Conservation (phyloP, 2,329 filamentous ascomycete species). For the Clathrospora elynae region DNA sequence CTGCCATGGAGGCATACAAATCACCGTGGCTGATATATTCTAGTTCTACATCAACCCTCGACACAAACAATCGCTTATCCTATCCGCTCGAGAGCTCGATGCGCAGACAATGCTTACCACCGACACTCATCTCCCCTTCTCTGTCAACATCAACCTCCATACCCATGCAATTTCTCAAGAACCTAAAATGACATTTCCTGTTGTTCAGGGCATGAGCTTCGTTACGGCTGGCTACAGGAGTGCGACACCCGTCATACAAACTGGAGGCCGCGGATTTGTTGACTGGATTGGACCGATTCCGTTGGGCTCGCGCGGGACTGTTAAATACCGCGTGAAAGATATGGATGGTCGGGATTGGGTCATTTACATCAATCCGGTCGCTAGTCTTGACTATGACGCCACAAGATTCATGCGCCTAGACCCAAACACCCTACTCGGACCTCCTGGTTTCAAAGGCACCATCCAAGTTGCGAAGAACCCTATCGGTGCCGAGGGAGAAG, state of each 20-base stretch:
- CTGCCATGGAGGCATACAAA: too few relatives aligned
- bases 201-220: slow-evolving; percentile 89
- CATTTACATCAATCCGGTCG: slow-evolving; percentile 68
- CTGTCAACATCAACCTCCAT: slow-evolving; percentile 69
- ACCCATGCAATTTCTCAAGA: slow-evolving; percentile 57
- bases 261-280: slow-evolving; percentile 72
- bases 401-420: slow-evolving; percentile 68
- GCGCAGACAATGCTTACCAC: slow-evolving; percentile 61
- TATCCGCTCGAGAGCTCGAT: slow-evolving; percentile 78
- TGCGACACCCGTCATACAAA: slow-evolving; percentile 71
- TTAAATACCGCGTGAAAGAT: slow-evolving; percentile 76
- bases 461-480: slow-evolving; percentile 85
- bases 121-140: slow-evolving; percentile 61
- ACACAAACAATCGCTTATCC: slow-evolving; percentile 77
- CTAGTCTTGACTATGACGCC: slow-evolving; percentile 60
- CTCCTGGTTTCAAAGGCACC: slow-evolving; percentile 71
- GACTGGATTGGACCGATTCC: slow-evolving; percentile 63
- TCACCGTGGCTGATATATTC: slow-evolving; percentile 31
- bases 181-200: slow-evolving; percentile 73
- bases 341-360: slow-evolving; percentile 74
- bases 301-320: slow-evolving; percentile 66
- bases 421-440: slow-evolving; percentile 68
- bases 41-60: slow-evolving; percentile 75
- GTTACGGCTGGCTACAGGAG: slow-evolving; percentile 77
- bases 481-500: slow-evolving; percentile 61